Evolutionary conservation across 768 basidiomycete genomes (phyloP), one percentile per base, ranked within the genome.

Genomic region (Rhodotorula toruloides): DNA sequence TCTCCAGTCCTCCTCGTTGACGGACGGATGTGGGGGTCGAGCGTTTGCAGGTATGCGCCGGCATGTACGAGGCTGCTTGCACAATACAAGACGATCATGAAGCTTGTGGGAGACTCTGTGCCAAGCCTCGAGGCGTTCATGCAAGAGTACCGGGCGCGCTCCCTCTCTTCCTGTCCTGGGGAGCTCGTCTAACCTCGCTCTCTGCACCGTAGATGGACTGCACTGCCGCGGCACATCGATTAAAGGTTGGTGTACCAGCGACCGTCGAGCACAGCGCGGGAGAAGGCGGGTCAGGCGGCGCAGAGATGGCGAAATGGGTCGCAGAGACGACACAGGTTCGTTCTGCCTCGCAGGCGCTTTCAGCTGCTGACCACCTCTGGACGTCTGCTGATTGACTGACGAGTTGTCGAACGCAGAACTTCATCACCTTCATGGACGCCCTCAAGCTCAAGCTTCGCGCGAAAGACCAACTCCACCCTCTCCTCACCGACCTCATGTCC

Each of bases 361-460:
- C 11, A 4, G 42, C 52, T 77, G 73, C 21, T 50, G 49, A 25
- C 12, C 22, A 29, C 7, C 34, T 4, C 21, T 37, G 2, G n/a
- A 11, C n/a, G 25, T 29, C 25, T 37, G 32, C 21, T 25, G 8
- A 25, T 29, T 11, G 1, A 10, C 27, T 44, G 54, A 65, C 37
- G 29, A 13, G 13, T 42, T n/a, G 40, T 37, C 3, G 4, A n/a
- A n/a, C n/a, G n/a, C 66, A 97, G 91, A 88, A 86, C 76, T 99
- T 98, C 69, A 98, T 99, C 71, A 98, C 94, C 0, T 93, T 98
- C 71, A 96, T 98, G 90, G 96, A 99, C 73, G 94, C 92, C 1
- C 82, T 98, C 34, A 93, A 92, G 75, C 81, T 98, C 55, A 86
- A 88, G 16, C 80, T 97, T 73, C 84, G 91, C n/a, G 94, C 96